phyloP scores from a whole-genome alignment of 306 rosid genomes.

The Inga laurina region DNA sequence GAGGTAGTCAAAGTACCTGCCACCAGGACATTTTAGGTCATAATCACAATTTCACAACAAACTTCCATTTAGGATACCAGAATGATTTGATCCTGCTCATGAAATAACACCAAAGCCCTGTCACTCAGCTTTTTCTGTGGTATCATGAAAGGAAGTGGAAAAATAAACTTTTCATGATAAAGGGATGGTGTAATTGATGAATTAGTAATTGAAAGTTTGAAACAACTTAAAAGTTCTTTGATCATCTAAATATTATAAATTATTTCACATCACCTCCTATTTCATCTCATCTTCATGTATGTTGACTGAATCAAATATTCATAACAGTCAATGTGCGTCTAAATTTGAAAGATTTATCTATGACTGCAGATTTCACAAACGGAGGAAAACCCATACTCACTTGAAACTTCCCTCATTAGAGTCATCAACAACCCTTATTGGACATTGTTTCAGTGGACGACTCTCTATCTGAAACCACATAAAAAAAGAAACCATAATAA shows the following conservation, averaged over 20 bases:
- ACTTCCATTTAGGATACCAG: conserved; percentile 25
- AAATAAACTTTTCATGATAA: conserved; percentile 13
- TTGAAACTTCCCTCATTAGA: conserved; percentile 75
- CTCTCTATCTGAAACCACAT: conserved; percentile 74
- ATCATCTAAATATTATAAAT: neutral
- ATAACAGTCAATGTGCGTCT: neutral
- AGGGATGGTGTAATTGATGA: neutral
- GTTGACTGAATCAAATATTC: conserved; percentile 11
- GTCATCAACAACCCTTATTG: conserved; percentile 74
- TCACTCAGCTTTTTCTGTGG: neutral
- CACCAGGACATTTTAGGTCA: conserved; percentile 29
- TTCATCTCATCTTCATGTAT: conserved; percentile 16
- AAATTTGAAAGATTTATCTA: conserved; percentile 11
- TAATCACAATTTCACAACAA: neutral
- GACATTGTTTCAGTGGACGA: conserved; percentile 74
- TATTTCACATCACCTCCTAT: neutral
- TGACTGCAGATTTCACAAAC: conserved; percentile 12
- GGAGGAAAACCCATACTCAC: conserved; percentile 50
- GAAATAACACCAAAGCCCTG: conserved; percentile 8
- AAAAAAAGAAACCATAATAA: conserved; percentile 7
- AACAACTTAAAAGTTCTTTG: conserved; percentile 4
- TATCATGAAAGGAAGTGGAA: neutral
- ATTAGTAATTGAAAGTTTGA: conserved; percentile 1
- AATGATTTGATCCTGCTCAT: neutral
- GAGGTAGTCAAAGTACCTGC: conserved; percentile 87